Evolutionary conservation across 2,329 filamentous ascomycete genomes (phyloP).

Genomic region (Fusarium multiceps): DNA sequence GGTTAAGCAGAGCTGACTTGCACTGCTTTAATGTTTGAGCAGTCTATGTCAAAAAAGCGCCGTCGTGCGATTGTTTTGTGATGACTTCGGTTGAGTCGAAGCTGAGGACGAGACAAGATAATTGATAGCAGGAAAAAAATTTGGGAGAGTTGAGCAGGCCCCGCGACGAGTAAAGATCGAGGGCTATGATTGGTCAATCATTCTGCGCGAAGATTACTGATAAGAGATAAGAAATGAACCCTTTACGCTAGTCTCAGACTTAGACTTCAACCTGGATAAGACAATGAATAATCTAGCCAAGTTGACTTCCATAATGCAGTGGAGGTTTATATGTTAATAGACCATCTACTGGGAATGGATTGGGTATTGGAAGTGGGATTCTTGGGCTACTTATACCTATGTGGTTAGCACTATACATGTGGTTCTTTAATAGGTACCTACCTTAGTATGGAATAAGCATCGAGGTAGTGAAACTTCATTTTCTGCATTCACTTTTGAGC

Average conservation of each 20-base stretch:
- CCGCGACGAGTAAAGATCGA: slow-evolving; percentile 25
- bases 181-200: slow-evolving; percentile 38
- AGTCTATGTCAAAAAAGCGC: background rate
- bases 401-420: no score
- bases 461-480: background rate
- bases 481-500: background rate
- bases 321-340: background rate
- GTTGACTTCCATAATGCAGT: background rate
- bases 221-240: slow-evolving; percentile 33
- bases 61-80: slow-evolving; percentile 5
- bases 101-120: slow-evolving; percentile 29
- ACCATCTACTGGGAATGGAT: background rate
- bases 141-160: slow-evolving; percentile 41
- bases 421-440: no score
- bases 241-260: background rate
- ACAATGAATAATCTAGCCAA: background rate
- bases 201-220: slow-evolving; percentile 2
- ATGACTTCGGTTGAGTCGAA: slow-evolving; percentile 24
- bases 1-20: slow-evolving; percentile 28
- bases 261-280: background rate
- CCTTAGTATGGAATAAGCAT: no score
- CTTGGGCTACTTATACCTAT: no score
- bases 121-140: slow-evolving; percentile 43
- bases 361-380: background rate
- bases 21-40: slow-evolving; percentile 14